Percentiles rank a stretch among this genome's conserved stretches.
These are phyloP conservation scores for Calonectria pauciramosa DNA, from an alignment of 2,329 filamentous ascomycete genomes.

Conservation along the genomic window DNA sequence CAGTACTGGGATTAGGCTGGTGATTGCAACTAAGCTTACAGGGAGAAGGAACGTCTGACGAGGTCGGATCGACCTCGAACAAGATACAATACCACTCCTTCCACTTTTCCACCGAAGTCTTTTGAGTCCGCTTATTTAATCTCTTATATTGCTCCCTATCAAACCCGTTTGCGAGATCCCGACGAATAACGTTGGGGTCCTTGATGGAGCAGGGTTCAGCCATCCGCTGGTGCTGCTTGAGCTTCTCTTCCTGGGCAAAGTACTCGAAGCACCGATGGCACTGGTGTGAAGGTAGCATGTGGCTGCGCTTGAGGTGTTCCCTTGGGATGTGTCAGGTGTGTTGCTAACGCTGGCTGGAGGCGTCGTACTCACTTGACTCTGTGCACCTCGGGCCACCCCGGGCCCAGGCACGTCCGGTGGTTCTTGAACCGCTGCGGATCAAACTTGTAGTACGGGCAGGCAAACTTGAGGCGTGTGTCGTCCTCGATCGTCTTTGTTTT, in stretches of 20 bases:
- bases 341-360: not conserved
- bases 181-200: slow-evolving; percentile 23
- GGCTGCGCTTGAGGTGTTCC: slow-evolving; percentile 42
- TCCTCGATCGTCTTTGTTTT: slow-evolving; percentile 52
- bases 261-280: slow-evolving; percentile 37
- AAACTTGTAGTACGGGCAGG: slow-evolving; percentile 54
- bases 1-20: not conserved
- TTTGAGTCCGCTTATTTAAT: slow-evolving; percentile 30
- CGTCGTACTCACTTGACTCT: slow-evolving; percentile 42
- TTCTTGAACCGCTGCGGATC: slow-evolving; percentile 46
- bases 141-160: slow-evolving; percentile 41
- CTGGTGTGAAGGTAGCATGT: slow-evolving; percentile 36
- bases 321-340: slow-evolving; percentile 23
- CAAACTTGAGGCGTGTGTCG: slow-evolving; percentile 46
- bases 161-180: slow-evolving; percentile 39
- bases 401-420: slow-evolving; percentile 41
- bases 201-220: slow-evolving; percentile 35
- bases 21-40: slow-evolving; percentile 23
- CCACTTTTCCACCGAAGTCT: slow-evolving; percentile 24
- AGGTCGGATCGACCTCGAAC: slow-evolving; percentile 24
- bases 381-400: slow-evolving; percentile 40
- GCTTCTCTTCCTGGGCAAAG: slow-evolving; percentile 35
- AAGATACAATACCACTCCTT: slow-evolving; percentile 30
- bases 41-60: slow-evolving; percentile 27
- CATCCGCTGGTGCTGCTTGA: slow-evolving; percentile 40